These are phyloP conservation scores for Theileria sp. DNA, from an alignment of 169 alveolate genomes.

Conservation along the genomic window DNA sequence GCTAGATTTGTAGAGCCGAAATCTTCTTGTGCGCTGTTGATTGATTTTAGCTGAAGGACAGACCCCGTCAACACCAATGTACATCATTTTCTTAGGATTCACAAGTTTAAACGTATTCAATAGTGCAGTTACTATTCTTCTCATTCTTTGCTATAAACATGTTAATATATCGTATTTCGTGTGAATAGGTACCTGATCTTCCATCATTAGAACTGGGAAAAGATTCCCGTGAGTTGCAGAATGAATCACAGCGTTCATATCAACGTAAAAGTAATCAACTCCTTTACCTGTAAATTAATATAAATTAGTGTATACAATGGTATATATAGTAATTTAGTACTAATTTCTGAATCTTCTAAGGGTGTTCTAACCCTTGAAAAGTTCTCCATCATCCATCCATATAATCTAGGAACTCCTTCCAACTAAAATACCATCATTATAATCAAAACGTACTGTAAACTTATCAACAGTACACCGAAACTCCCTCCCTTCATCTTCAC, in stretches of 20 bases:
- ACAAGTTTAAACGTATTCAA: constrained; percentile 71
- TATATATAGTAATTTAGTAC: constrained; percentile 13
- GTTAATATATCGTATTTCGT: neutral
- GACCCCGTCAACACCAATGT: constrained; percentile 98
- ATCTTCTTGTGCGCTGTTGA: constrained; percentile 95
- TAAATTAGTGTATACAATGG: neutral
- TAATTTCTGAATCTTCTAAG: constrained; percentile 22
- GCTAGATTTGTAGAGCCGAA: constrained; percentile 62
- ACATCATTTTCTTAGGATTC: constrained; percentile 91
- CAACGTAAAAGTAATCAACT: constrained; percentile 61
- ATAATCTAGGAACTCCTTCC: constrained; percentile 61
- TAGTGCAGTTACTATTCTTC: constrained; percentile 54
- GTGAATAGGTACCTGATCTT: constrained; percentile 21
- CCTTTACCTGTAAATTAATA: constrained; percentile 7
- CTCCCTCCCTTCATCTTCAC: neutral
- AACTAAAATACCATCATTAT: constrained; percentile 14
- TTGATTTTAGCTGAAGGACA: constrained; percentile 99
- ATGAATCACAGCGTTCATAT: constrained; percentile 64
- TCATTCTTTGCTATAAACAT: constrained; percentile 37
- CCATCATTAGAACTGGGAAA: constrained; percentile 43
- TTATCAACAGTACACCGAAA: neutral
- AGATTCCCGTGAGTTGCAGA: constrained; percentile 66
- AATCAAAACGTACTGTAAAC: neutral
- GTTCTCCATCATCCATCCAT: constrained; percentile 58
- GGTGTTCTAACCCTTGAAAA: constrained; percentile 32